Percentiles rank a stretch among this genome's conserved stretches.
Evolutionary conservation across 257 asterid species (phyloP).

Genomic region (Solanum etuberosum): DNA sequence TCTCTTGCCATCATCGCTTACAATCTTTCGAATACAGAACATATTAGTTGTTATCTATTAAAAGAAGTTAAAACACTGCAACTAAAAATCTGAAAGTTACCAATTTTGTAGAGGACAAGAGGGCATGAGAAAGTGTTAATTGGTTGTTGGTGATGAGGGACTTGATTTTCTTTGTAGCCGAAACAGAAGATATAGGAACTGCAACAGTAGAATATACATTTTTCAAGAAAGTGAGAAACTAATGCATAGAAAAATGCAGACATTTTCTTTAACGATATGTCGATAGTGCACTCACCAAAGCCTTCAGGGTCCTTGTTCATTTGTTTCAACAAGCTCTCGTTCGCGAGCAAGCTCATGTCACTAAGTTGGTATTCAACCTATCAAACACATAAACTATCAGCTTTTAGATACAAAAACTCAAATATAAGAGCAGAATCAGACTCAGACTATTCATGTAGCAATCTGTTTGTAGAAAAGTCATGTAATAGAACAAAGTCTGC

Average conservation of each 20-base stretch:
- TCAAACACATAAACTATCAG: background rate
- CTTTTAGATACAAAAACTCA: background rate
- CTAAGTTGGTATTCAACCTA: slow-evolving; percentile 96
- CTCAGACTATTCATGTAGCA: background rate
- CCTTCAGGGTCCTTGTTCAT: slow-evolving; percentile 78
- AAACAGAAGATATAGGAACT: slow-evolving; percentile 71
- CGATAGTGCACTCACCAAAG: slow-evolving; percentile 40
- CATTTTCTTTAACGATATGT: background rate
- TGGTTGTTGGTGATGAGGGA: slow-evolving; percentile 61
- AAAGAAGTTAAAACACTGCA: background rate
- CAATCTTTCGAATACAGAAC: slow-evolving; percentile 22
- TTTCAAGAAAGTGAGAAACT: background rate
- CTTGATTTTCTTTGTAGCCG: slow-evolving; percentile 82
- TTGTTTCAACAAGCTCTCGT: slow-evolving; percentile 74
- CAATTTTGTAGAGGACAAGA: slow-evolving; percentile 65
- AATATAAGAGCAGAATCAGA: background rate
- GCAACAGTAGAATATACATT: background rate
- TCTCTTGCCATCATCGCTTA: slow-evolving; percentile 78
- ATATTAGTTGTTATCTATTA: background rate
- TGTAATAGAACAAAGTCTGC: background rate
- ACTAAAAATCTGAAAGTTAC: slow-evolving; percentile 9
- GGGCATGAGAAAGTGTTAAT: slow-evolving; percentile 64
- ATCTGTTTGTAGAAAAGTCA: background rate
- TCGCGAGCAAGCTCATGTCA: slow-evolving; percentile 94
- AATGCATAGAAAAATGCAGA: background rate